Evolutionary conservation across 129 eudicot species (phyloP), one percentile per base, ranked within the genome.

Genomic region (Tanacetum coccineum): DNA sequence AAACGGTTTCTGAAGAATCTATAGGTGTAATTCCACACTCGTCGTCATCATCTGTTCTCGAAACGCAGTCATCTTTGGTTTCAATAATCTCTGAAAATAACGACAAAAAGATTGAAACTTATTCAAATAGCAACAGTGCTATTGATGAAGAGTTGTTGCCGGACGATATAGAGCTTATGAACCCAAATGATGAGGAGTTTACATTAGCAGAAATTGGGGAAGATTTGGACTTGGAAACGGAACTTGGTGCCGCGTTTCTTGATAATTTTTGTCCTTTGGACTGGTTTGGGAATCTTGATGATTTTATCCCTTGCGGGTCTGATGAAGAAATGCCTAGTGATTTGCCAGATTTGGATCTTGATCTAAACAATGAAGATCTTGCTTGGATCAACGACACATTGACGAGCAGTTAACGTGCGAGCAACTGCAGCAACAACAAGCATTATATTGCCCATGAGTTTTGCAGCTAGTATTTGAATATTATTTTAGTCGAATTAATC

Each of bases 291-390:
- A 57, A 57, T 44, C 42, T 80, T 14, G 88, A 81, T 13, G 96
- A 81, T 75, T 56, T 85, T 18, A 79, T 73, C 14, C 25, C 81
- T 14, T 46, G 64, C 21, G 96, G 25, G 25, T 22, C 25, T 57
- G 22, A 74, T 4, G 79, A 26, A 15, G 70, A 22, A 22, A 22
- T 22, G 25, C 2, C 81, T 4, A 58, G 19, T 20, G 81, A 62
- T 2, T 66, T 87, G 15, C 90, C 84, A 7, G 82, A 81, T 72
- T 86, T 82, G 67, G 88, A 85, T 48, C 70, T 85, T 15, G 56
- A 51, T 19, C 26, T 54, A 6, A 81, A 74, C 47, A 77, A 55
- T 20, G 92, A 84, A 48, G 95, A 80, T 14, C 70, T 75, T 64
- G 75, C 77, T 59, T 87, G 87, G 90, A 83, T 76, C 75, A 88